Evolutionary conservation across 164 flowering plant species (phyloP), one percentile per base, ranked within the genome.

Genomic region (Macadamia integrifolia): DNA sequence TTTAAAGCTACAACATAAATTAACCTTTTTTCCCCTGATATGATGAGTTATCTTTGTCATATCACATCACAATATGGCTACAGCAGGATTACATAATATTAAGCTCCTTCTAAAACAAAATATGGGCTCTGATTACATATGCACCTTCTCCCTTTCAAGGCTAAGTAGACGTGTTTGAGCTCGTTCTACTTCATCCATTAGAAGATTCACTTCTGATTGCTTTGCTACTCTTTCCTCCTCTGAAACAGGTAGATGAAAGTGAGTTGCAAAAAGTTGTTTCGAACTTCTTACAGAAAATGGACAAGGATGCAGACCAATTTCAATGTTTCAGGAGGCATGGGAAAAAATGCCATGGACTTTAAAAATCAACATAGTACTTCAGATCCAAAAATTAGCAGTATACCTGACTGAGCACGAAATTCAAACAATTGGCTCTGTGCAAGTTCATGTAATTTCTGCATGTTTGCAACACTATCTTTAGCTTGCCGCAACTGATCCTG

Each of bases 401-500:
- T 48, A 94, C 99, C 99, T 85, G 99, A 92, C 72, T 90, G 97
- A 64, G 99, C 97, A 75, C 91, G 93, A 62, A 87, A 55, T 71
- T 94, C 98, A 88, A 94, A 94, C 79, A 92, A 68, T 75, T 94
- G 95, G 85, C 85, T 94, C 77, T 94, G 99, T 35, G 97, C 98
- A 78, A 90, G 85, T 68, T 94, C 99, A 79, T 94, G 97, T 68
- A 95, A 68, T 72, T 90, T 95, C 72, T 88, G 93, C 93, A 95
- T 92, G 69, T 79, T 95, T 35, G 93, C 76, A 63, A 90, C 97
- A 82, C 99, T 92, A 64, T 89, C 99, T 82, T 88, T 82, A 59
- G 96, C 94, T 76, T 92, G 96, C 30, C 96, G 78, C 55, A 92
- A 77, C 60, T 95, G 99, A 85, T 95, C 98, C 77, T 92, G 99